Percentiles rank a stretch among this genome's conserved stretches.
Conservation (phyloP, 2,329 filamentous ascomycete genomes). For the Penicillium sumatraense region DNA sequence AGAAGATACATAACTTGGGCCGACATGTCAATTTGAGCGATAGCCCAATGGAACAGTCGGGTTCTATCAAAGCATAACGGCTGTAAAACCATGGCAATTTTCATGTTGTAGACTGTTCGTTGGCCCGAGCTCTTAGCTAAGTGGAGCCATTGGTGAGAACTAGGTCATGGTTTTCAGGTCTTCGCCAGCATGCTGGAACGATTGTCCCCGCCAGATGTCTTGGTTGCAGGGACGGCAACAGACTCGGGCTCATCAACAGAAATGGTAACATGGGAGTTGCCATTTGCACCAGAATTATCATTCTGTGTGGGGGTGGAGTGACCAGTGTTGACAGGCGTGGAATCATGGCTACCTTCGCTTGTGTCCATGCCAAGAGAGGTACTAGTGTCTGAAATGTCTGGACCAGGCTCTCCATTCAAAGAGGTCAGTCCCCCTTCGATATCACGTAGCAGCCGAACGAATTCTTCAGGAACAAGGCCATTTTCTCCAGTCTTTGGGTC, state of each 20-base stretch:
- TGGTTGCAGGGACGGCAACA: neutral
- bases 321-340: constrained; percentile 37
- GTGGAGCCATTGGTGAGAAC: constrained; percentile 14
- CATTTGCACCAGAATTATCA: constrained; percentile 20
- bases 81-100: neutral
- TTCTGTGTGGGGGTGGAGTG: constrained; percentile 31
- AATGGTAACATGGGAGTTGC: constrained; percentile 6
- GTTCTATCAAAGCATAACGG: neutral
- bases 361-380: constrained; percentile 59
- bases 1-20: neutral
- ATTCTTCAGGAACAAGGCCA: constrained; percentile 93
- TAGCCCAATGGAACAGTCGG: neutral
- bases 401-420: constrained; percentile 60
- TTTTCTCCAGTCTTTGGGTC: constrained; percentile 93
- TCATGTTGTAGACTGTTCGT: neutral
- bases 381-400: constrained; percentile 52
- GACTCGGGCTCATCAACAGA: constrained; percentile 10
- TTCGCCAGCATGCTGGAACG: constrained; percentile 18
- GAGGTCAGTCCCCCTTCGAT: constrained; percentile 89
- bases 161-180: constrained; percentile 13
- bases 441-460: constrained; percentile 87
- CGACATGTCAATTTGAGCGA: neutral
- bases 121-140: constrained; percentile 10
- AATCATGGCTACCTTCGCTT: constrained; percentile 44
- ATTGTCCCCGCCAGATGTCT: neutral